A percentile compares a stretch with the other conserved stretches of the same genome.
Evolutionary conservation across 345 rosid species (phyloP).

Genomic region (Arabis alpina): DNA sequence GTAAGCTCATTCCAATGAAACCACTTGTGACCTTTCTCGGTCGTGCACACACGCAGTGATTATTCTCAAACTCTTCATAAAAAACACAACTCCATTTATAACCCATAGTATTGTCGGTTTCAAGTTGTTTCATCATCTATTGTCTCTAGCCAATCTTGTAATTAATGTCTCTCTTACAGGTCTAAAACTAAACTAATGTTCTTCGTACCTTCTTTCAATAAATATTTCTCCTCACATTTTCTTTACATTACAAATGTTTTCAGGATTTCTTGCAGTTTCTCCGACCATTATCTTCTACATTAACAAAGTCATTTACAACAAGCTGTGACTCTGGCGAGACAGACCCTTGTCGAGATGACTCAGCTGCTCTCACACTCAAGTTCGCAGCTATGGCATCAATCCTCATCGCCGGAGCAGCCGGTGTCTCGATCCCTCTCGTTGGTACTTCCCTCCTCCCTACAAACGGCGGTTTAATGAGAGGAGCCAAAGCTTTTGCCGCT

Average conservation of each 20-base stretch:
- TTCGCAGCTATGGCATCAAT: conserved; percentile 73
- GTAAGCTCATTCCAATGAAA: conserved; percentile 27
- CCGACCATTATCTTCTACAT: conserved; percentile 34
- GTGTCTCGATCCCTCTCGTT: conserved; percentile 71
- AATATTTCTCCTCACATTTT: not conserved
- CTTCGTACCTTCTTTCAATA: not conserved
- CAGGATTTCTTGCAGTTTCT: conserved; percentile 43
- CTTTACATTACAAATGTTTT: conserved; percentile 2
- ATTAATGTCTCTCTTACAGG: conserved; percentile 45
- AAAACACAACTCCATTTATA: not conserved
- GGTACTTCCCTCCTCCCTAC: conserved; percentile 65
- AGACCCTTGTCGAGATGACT: conserved; percentile 67
- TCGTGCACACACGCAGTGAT: conserved; percentile 40
- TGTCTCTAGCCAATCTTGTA: not conserved
- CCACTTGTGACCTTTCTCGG: conserved; percentile 30
- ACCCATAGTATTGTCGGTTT: not conserved
- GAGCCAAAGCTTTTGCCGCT: conserved; percentile 89
- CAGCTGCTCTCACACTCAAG: conserved; percentile 64
- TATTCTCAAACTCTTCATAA: conserved; percentile 26
- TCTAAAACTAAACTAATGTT: conserved; percentile 7
- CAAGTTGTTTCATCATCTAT: not conserved
- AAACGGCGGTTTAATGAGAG: conserved; percentile 70
- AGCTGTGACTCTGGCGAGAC: conserved; percentile 50
- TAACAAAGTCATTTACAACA: conserved; percentile 47
- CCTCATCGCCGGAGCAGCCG: conserved; percentile 64